Evolutionary conservation across 441 rosid genomes (phyloP), one percentile per base, ranked within the genome.

Genomic region (Syzygium syzygioides): DNA sequence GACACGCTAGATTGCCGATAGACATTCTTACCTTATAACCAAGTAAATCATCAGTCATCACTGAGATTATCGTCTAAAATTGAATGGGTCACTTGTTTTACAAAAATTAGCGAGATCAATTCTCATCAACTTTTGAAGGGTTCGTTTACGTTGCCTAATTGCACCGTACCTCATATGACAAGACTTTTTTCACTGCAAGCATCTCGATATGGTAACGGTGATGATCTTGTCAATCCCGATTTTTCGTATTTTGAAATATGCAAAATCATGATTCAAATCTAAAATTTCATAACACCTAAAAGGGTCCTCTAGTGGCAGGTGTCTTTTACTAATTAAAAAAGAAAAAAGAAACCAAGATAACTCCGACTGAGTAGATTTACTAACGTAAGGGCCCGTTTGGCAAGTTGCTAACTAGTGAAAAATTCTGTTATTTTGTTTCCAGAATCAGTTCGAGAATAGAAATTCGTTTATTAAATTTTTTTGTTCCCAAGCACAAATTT

Each of bases 371-470:
- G 15, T 20, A 11, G 80, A 20, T 71, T 20, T 15, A 37, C 80
- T 37, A 71, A 71, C 9, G 50, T 37, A 2, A 45, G 9, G 48
- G 48, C 9, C 8, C 9, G 2, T 45, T 41, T 45, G 48, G 9
- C 2, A 45, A 45, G 48, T 45, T 45, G 2, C 48, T 9, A 45
- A 7, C 9, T 45, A 7, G 48, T 45, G 9, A 45, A 45, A 45
- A 45, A 7, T 7, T 45, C 10, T 45, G 0, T 45, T 45, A 0
- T 45, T 45, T 45, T 45, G 1, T 45, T 45, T 7, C 0, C 0
- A 7, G 9, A 45, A 45, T 45, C 9, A 45, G 0, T 45, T 45
- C 8, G 9, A 2, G 48, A 45, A 1, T 1, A 45, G 9, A 45
- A 45, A 45, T 45, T 7, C 1, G 48, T 45, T 45, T 45, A 9